Percentiles rank a stretch among this genome's conserved stretches.
phyloP scores from a whole-genome alignment of 2,329 filamentous ascomycete species.

The Aureobasidium sp. region DNA sequence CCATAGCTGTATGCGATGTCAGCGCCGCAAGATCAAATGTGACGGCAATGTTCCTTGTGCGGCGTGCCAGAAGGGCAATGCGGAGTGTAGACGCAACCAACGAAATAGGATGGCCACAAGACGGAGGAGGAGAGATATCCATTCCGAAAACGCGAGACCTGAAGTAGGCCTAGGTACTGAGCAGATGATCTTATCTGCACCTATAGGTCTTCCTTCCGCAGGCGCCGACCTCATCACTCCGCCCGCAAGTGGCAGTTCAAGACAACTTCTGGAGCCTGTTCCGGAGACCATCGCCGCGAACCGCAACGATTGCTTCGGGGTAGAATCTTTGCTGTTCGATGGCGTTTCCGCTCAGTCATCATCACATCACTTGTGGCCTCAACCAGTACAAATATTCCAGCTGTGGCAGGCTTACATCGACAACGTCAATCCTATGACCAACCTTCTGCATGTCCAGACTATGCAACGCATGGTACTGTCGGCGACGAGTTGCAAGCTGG shows the following conservation, averaged over 20 bases:
- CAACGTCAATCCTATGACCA: constrained; percentile 64
- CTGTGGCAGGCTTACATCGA: constrained; percentile 55
- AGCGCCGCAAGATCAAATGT: neutral
- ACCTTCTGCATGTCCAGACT: constrained; percentile 58
- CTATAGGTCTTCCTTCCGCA: neutral
- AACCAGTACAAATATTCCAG: constrained; percentile 15
- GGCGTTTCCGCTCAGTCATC: neutral
- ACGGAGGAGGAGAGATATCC: neutral
- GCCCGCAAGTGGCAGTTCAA: neutral
- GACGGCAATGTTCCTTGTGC: neutral
- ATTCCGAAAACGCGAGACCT: neutral
- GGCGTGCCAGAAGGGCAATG: neutral
- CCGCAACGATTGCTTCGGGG: neutral
- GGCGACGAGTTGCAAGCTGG: neutral
- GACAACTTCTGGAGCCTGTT: neutral
- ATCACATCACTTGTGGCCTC: neutral
- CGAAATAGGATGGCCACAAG: neutral
- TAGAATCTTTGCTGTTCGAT: neutral
- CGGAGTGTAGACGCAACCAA: neutral
- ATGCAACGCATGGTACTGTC: constrained; percentile 48
- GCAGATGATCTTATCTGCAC: no score
- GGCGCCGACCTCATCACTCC: neutral
- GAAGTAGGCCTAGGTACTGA: neutral
- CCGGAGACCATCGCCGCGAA: neutral
- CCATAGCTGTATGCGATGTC: neutral